These are phyloP conservation scores for Dendrobium catenatum DNA, from an alignment of 106 monocot species.

Conservation along the genomic window DNA sequence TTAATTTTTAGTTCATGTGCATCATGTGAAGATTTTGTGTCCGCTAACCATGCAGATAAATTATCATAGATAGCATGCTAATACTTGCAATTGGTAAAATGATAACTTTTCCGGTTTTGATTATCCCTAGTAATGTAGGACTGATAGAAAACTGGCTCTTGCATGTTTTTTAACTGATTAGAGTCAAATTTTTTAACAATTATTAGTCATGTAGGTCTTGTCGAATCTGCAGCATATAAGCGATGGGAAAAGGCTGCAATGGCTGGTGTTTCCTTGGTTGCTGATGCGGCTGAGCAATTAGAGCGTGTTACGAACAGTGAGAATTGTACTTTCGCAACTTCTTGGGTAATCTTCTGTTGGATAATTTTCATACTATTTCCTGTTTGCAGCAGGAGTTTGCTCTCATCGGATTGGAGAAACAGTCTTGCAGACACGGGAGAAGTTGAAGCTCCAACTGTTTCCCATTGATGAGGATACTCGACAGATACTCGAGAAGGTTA, in stretches of 20 bases:
- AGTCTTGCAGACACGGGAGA: slow-evolving; percentile 30
- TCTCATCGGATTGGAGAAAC: slow-evolving; percentile 30
- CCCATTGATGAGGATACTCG: slow-evolving; percentile 77
- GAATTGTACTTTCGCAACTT: slow-evolving; percentile 16
- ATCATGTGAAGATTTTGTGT: background rate
- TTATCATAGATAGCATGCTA: background rate
- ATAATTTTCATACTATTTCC: background rate
- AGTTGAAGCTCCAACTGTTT: slow-evolving; percentile 89
- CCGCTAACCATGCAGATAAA: background rate
- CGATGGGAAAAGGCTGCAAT: slow-evolving; percentile 97
- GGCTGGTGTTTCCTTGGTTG: slow-evolving; percentile 94
- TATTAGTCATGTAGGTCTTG: slow-evolving; percentile 24
- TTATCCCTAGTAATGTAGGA: background rate
- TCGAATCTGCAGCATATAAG: slow-evolving; percentile 74
- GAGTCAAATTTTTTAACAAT: background rate
- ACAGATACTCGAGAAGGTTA: slow-evolving; percentile 73
- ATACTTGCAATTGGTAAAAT: background rate
- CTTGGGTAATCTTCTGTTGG: slow-evolving; percentile 11
- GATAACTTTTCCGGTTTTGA: background rate
- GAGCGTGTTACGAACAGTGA: slow-evolving; percentile 38
- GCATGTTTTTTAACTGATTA: background rate
- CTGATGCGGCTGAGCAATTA: slow-evolving; percentile 94
- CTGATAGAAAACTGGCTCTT: background rate
- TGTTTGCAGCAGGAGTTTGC: slow-evolving; percentile 23
- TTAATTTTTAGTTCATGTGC: background rate